Conservation (phyloP, 2,329 filamentous ascomycete species). For the Lasiodiplodia sp. region DNA sequence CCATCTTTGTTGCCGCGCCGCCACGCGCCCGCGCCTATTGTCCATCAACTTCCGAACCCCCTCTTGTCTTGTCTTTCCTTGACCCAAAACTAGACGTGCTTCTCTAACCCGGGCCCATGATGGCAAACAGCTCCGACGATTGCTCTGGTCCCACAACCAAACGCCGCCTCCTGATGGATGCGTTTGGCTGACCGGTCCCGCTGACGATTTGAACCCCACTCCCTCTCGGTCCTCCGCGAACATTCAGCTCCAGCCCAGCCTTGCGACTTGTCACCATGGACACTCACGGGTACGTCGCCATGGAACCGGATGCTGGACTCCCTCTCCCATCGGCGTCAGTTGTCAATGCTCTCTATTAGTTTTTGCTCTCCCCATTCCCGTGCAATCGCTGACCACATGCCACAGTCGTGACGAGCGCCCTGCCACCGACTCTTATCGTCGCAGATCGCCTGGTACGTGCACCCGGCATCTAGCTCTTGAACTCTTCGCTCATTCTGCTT, state of each 20-base stretch:
- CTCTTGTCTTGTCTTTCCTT: constrained; percentile 41
- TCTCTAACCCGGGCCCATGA: constrained; percentile 50
- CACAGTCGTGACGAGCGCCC: constrained; percentile 61
- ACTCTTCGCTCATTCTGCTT: not conserved
- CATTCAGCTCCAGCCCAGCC: not conserved
- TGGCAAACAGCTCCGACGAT: constrained; percentile 51
- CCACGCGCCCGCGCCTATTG: constrained; percentile 31
- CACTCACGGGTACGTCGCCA: constrained; percentile 45
- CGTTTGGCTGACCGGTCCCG: constrained; percentile 26
- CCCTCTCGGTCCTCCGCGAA: not conserved
- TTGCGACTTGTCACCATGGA: constrained; percentile 40
- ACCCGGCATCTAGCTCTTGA: not conserved
- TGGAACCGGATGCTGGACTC: constrained; percentile 20
- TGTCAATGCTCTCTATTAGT: constrained; percentile 23
- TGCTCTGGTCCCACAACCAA: constrained; percentile 38
- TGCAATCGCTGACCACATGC: constrained; percentile 15
- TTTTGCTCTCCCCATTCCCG: not conserved
- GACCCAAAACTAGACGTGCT: constrained; percentile 40
- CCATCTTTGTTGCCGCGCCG: constrained; percentile 28
- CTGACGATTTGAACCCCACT: constrained; percentile 4
- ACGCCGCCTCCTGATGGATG: constrained; percentile 37
- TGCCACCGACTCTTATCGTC: constrained; percentile 54
- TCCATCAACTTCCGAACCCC: constrained; percentile 36
- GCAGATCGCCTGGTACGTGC: constrained; percentile 73
- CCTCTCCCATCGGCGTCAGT: constrained; percentile 17